Percentiles rank a stretch among this genome's conserved stretches.
These are phyloP conservation scores for Ophiostoma quercus DNA, from an alignment of 2,329 filamentous ascomycete genomes.

Conservation along the genomic window DNA sequence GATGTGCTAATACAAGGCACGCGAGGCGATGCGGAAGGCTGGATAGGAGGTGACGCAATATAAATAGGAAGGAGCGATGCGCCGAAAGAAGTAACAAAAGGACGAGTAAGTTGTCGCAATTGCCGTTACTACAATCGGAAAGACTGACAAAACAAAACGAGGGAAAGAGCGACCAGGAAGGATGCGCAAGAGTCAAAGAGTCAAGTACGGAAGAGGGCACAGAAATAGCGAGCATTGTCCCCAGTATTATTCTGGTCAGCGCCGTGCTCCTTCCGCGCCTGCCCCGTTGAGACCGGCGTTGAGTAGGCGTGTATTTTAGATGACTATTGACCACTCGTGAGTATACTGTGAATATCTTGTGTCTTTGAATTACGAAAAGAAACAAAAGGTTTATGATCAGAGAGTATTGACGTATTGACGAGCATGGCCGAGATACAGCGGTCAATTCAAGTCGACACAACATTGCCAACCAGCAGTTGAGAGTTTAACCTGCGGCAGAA, in stretches of 20 bases:
- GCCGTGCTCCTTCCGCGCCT: conserved; percentile 20
- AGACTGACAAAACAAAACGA: conserved; percentile 6
- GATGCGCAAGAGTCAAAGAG: conserved; percentile 2
- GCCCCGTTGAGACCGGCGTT: conserved; percentile 14
- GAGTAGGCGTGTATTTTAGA: too few relatives aligned
- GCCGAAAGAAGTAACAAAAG: neutral
- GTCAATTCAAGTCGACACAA: neutral
- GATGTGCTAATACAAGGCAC: neutral
- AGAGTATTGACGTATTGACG: too few relatives aligned
- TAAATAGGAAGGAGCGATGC: neutral
- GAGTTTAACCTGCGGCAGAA: neutral
- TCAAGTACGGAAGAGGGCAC: neutral
- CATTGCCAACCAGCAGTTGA: neutral
- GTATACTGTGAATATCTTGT: too few relatives aligned
- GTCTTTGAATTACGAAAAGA: too few relatives aligned
- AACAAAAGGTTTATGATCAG: too few relatives aligned
- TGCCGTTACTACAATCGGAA: neutral
- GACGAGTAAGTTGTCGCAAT: neutral
- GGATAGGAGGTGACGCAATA: neutral
- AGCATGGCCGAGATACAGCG: neutral
- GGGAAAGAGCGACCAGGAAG: conserved; percentile 18
- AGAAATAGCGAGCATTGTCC: conserved; percentile 9
- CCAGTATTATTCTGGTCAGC: conserved; percentile 17
- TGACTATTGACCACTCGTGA: too few relatives aligned
- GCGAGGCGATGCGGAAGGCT: neutral